A percentile compares a stretch with the other conserved stretches of the same genome.
Evolutionary conservation across 2,329 filamentous ascomycete genomes (phyloP).

Genomic region (Coccinonectria pachysandricola): DNA sequence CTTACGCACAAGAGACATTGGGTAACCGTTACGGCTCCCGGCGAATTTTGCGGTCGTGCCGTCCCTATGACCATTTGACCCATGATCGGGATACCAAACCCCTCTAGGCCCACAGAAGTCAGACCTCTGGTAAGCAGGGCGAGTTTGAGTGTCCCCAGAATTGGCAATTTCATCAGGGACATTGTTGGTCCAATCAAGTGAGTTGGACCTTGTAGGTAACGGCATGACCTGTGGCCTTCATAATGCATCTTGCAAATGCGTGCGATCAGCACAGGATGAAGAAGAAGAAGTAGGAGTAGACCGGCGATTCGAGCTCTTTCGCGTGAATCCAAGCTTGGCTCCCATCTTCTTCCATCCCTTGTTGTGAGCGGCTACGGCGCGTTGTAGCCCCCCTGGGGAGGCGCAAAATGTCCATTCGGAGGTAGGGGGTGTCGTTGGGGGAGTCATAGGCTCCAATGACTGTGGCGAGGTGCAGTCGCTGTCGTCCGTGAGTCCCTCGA

Average conservation of each 20-base stretch:
- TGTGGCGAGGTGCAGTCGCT: slow-evolving; percentile 49
- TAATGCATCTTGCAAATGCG: slow-evolving; percentile 33
- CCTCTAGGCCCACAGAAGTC: slow-evolving; percentile 11
- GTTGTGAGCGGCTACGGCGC: slow-evolving; percentile 42
- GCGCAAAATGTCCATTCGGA: slow-evolving; percentile 44
- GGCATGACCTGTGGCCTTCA: slow-evolving; percentile 50
- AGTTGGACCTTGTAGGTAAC: slow-evolving; percentile 34
- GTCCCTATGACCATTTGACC: slow-evolving; percentile 25
- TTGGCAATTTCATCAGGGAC: slow-evolving; percentile 9
- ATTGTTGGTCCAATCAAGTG: slow-evolving; percentile 11
- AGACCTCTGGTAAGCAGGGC: slow-evolving; percentile 32
- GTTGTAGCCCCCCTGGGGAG: slow-evolving; percentile 43
- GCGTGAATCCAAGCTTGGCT: slow-evolving; percentile 48
- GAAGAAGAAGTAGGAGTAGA: slow-evolving; percentile 35
- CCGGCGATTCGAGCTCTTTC: slow-evolving; percentile 37
- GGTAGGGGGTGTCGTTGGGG: slow-evolving; percentile 61
- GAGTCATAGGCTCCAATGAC: slow-evolving; percentile 56
- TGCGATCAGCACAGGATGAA: slow-evolving; percentile 26
- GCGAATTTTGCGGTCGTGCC: slow-evolving; percentile 40
- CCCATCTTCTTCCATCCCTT: slow-evolving; percentile 57
- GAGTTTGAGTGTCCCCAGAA: slow-evolving; percentile 39
- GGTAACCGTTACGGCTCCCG: slow-evolving; percentile 5
- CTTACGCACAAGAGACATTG: slow-evolving; percentile 13
- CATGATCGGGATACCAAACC: slow-evolving; percentile 10
- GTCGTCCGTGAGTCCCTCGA: slow-evolving; percentile 52